These are phyloP conservation scores for Hypoxylon cercidicola DNA, from an alignment of 495 filamentous ascomycete species.

Conservation along the genomic window DNA sequence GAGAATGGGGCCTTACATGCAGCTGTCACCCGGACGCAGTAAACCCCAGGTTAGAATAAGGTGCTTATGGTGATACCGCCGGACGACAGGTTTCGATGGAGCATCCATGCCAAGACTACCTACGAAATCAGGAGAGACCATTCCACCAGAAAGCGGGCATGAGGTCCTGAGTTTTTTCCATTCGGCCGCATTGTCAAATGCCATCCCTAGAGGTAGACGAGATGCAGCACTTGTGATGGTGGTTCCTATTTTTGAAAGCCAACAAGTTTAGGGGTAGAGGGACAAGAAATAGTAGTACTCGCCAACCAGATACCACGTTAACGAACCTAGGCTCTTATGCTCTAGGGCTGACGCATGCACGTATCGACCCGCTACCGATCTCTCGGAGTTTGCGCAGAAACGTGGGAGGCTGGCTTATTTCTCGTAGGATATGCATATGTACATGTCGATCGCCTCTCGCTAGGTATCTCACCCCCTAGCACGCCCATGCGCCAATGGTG, in stretches of 20 bases:
- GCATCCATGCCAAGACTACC: neutral
- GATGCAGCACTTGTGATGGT: too few species aligned
- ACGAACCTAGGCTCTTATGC: too few species aligned
- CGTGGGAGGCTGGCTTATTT: conserved; percentile 5
- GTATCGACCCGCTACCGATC: neutral
- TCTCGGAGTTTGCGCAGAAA: neutral
- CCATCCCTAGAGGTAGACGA: too few species aligned
- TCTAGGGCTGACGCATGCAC: neutral
- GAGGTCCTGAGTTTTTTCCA: too few species aligned
- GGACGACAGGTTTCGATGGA: too few species aligned
- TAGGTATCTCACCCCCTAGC: conserved; percentile 56
- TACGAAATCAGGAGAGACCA: too few species aligned
- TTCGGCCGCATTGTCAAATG: too few species aligned
- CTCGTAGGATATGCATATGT: conserved; percentile 29
- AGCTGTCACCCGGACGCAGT: conserved; percentile 7
- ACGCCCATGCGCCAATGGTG: conserved; percentile 91
- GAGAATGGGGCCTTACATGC: neutral
- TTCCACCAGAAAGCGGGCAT: too few species aligned
- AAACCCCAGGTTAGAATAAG: neutral
- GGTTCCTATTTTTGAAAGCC: too few species aligned
- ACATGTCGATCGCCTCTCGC: conserved; percentile 9
- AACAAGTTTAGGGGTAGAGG: too few species aligned
- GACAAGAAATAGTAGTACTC: too few species aligned
- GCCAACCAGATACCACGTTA: too few species aligned
- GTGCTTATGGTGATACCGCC: conserved; percentile 14